These are phyloP conservation scores for Vitis rupestris DNA, from an alignment of 164 flowering plant species.

Conservation along the genomic window DNA sequence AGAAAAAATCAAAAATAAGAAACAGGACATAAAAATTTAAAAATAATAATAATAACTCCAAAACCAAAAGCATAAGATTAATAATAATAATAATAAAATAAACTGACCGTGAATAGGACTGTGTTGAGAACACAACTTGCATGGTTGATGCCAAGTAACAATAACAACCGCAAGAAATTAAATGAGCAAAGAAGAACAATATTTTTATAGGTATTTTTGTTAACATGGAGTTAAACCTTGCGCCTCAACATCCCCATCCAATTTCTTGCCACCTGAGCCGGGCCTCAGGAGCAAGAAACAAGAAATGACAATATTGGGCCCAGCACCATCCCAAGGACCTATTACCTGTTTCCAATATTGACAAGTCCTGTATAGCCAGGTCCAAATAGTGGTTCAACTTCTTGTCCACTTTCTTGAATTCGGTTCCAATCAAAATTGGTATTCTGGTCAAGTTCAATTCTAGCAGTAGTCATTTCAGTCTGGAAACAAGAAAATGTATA, in stretches of 20 bases:
- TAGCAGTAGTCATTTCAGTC: constrained; percentile 99
- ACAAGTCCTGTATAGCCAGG: constrained; percentile 97
- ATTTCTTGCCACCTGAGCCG: no score
- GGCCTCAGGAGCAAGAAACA: neutral
- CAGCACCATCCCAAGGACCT: neutral
- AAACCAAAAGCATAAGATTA: neutral
- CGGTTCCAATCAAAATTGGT: constrained; percentile 98
- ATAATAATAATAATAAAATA: neutral
- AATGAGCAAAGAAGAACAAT: constrained; percentile 8
- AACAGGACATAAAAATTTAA: neutral
- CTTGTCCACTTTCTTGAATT: constrained; percentile 96
- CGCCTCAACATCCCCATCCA: neutral
- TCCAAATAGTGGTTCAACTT: constrained; percentile 82
- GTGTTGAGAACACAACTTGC: constrained; percentile 89
- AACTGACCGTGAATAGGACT: constrained; percentile 59
- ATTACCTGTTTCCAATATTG: constrained; percentile 96
- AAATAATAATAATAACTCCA: neutral
- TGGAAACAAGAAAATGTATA: constrained; percentile 21
- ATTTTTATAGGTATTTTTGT: no score
- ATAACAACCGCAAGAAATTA: constrained; percentile 52
- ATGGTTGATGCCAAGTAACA: constrained; percentile 85
- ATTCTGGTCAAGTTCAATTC: constrained; percentile 95
- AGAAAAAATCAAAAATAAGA: neutral
- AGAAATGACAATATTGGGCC: neutral
- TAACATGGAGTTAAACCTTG: neutral